A percentile compares a stretch with the other conserved stretches of the same genome.
phyloP scores from a whole-genome alignment of 208 protist genomes.

The Leptomonas pyrrhocoris region DNA sequence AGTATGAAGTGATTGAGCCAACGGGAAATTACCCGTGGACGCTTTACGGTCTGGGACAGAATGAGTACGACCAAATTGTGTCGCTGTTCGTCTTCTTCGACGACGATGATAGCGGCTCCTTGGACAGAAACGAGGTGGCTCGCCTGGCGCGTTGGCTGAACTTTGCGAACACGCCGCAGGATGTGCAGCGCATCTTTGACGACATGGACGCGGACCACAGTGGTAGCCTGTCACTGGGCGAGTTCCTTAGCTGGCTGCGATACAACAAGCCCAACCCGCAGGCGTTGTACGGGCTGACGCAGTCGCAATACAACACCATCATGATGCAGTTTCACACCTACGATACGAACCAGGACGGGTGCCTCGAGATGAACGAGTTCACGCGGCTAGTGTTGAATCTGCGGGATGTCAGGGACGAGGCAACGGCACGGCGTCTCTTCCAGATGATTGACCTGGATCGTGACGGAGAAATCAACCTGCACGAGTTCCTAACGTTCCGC shows the following conservation, averaged over 20 bases:
- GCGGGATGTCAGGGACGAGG: slow-evolving; percentile 47
- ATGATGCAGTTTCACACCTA: slow-evolving; percentile 90
- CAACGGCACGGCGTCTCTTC: slow-evolving; percentile 51
- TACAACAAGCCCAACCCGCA: slow-evolving; percentile 80
- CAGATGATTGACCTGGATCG: slow-evolving; percentile 56
- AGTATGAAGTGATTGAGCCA: slow-evolving; percentile 53
- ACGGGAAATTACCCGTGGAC: slow-evolving; percentile 50
- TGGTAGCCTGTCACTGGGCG: slow-evolving; percentile 59
- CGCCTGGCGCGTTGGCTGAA: slow-evolving; percentile 84
- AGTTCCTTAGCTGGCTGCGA: slow-evolving; percentile 78
- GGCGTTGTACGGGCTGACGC: slow-evolving; percentile 73
- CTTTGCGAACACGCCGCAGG: slow-evolving; percentile 61
- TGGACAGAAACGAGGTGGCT: slow-evolving; percentile 58
- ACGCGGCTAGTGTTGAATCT: slow-evolving; percentile 47
- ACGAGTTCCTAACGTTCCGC: slow-evolving; percentile 82
- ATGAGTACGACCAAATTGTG: slow-evolving; percentile 86
- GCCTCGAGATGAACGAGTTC: slow-evolving; percentile 68
- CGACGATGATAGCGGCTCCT: slow-evolving; percentile 61
- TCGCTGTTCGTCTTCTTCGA: slow-evolving; percentile 88
- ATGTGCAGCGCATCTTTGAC: slow-evolving; percentile 78
- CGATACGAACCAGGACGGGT: slow-evolving; percentile 74
- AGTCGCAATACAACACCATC: slow-evolving; percentile 83
- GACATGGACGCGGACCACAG: slow-evolving; percentile 76
- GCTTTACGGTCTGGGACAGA: slow-evolving; percentile 62
- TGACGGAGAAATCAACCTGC: slow-evolving; percentile 57